Evolutionary conservation across 345 rosid genomes (phyloP), one percentile per base, ranked within the genome.

Genomic region (Populus davidiana): DNA sequence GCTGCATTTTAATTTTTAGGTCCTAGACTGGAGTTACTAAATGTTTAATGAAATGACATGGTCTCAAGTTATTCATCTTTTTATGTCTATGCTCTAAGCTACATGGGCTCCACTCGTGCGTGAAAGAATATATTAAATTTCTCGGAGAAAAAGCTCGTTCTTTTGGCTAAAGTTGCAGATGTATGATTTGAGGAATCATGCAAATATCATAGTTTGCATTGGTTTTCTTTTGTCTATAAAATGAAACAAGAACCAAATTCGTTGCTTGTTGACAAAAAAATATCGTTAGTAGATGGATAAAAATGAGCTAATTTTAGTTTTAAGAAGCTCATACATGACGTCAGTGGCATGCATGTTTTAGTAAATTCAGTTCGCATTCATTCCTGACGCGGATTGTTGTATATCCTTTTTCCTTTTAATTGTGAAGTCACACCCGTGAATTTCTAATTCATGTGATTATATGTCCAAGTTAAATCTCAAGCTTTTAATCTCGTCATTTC

Each of bases 341-440:
- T 25, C 11, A 13, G 12, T 9, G 20, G 5, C 6, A 12, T 23
- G n/a, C 56, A 62, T 56, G 36, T 65, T 47, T 7, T n/a, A 25
- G 39, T 0, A 12, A 70, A 72, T 44, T 44, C n/a, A 70, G 47
- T 69, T 35, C 23, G 6, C 1, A 14, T 17, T 41, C 56, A 56
- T 56, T 25, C 35, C 0, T 33, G 35, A 56, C 3, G 14, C 14
- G 10, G 13, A 27, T 59, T 17, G 14, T 3, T 16, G 20, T 70
- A 70, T 56, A 50, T 71, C 74, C 43, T 39, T 11, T 72, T 77
- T 69, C 41, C 52, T 64, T 44, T 13, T 14, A 41, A 39, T 73
- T 38, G 20, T 36, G 50, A 72, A 72, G 47, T 36, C 68, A 25
- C 68, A 18, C 61, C 3, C 20, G 63, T 23, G 47, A 72, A 69